A percentile compares a stretch with the other conserved stretches of the same genome.
Evolutionary conservation across 805 yeast genomes (phyloP).

Genomic region (Brettanomyces custersianus): DNA sequence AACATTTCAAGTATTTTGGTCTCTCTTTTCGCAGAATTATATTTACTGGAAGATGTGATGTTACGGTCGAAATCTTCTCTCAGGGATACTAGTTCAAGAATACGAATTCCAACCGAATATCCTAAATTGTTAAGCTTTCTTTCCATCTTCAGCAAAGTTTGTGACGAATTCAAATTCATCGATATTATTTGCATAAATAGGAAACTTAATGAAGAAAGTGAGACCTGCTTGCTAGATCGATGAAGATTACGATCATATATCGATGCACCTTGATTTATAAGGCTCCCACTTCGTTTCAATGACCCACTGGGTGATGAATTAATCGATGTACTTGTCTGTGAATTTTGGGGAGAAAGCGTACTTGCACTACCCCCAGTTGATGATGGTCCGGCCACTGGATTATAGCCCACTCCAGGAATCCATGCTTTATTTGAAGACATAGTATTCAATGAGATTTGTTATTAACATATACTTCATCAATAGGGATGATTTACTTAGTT

Average conservation of each 20-base stretch:
- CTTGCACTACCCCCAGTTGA: constrained; percentile 16
- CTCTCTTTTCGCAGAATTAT: constrained; percentile 60
- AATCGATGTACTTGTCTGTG: constrained; percentile 3
- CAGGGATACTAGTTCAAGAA: constrained; percentile 57
- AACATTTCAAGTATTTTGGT: constrained; percentile 62
- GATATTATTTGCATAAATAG: constrained; percentile 64
- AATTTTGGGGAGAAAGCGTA: constrained; percentile 5
- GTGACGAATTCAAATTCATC: constrained; percentile 51
- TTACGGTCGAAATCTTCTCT: constrained; percentile 46
- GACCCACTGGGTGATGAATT: not conserved
- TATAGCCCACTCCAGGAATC: constrained; percentile 20
- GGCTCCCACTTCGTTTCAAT: constrained; percentile 5
- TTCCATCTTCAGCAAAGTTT: constrained; percentile 61
- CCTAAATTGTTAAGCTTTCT: constrained; percentile 59
- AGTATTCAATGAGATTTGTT: not conserved
- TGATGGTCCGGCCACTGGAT: constrained; percentile 22
- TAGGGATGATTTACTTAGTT: not conserved
- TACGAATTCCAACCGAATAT: constrained; percentile 65
- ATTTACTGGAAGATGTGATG: constrained; percentile 40
- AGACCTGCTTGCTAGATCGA: constrained; percentile 59
- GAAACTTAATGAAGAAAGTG: constrained; percentile 57
- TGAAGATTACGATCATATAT: constrained; percentile 65
- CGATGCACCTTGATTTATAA: not conserved
- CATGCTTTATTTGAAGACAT: constrained; percentile 9
- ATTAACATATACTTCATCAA: not conserved